A percentile compares a stretch with the other conserved stretches of the same genome.
phyloP scores from a whole-genome alignment of 2,329 filamentous ascomycete genomes.

The Xylaria sp. region DNA sequence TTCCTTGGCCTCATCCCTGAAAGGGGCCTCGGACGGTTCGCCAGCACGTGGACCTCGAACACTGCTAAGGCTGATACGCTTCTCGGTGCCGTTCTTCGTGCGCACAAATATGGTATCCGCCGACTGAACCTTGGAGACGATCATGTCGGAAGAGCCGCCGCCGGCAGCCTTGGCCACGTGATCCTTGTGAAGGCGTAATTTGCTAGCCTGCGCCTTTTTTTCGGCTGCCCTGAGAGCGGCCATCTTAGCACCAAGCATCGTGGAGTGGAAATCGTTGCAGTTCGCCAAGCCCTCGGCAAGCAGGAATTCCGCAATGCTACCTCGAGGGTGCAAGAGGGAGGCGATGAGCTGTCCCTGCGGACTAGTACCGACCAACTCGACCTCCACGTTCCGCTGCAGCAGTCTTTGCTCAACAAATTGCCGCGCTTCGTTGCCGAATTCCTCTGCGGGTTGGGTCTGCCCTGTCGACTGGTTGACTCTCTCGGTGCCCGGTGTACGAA shows the following conservation, averaged over 20 bases:
- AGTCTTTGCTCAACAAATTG: slow-evolving; percentile 84
- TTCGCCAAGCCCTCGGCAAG: slow-evolving; percentile 86
- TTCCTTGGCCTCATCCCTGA: slow-evolving; percentile 92
- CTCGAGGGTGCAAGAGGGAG: slow-evolving; percentile 81
- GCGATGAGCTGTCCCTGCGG: slow-evolving; percentile 92
- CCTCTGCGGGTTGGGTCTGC: slow-evolving; percentile 81
- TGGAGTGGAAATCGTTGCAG: slow-evolving; percentile 95
- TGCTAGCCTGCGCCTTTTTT: slow-evolving; percentile 76
- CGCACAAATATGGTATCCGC: slow-evolving; percentile 88
- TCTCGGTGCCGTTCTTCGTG: slow-evolving; percentile 82
- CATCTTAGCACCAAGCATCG: slow-evolving; percentile 89
- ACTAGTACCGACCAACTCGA: slow-evolving; percentile 82
- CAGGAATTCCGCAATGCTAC: slow-evolving; percentile 90
- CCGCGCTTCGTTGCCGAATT: slow-evolving; percentile 86
- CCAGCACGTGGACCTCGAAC: slow-evolving; percentile 88
- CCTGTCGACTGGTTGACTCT: slow-evolving; percentile 78
- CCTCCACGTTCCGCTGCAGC: slow-evolving; percentile 81
- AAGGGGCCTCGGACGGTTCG: slow-evolving; percentile 85
- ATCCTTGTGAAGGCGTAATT: slow-evolving; percentile 79
- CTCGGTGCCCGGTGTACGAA: slow-evolving; percentile 88
- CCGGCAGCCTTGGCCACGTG: slow-evolving; percentile 71
- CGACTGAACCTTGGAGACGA: slow-evolving; percentile 81
- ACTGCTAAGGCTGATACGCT: slow-evolving; percentile 89
- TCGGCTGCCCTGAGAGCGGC: slow-evolving; percentile 81
- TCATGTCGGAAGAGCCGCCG: slow-evolving; percentile 72